These are phyloP conservation scores for Barnettozyma salicaria DNA, from an alignment of 805 yeast genomes.

Conservation along the genomic window DNA sequence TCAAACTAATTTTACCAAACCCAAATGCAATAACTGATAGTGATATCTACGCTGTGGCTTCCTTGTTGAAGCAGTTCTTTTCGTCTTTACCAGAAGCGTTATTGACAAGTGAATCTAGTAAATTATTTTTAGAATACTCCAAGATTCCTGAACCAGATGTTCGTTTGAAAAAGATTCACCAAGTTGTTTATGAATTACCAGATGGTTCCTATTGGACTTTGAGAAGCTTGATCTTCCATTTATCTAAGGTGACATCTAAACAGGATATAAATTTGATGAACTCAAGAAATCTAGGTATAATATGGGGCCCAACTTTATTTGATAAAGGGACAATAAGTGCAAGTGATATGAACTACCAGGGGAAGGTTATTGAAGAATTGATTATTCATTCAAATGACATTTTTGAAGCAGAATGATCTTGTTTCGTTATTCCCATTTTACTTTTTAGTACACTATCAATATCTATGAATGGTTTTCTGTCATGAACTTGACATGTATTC, in stretches of 20 bases:
- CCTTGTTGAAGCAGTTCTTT: constrained; percentile 79
- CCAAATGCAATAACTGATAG: constrained; percentile 60
- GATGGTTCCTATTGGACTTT: constrained; percentile 94
- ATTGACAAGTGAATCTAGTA: constrained; percentile 56
- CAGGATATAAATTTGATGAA: constrained; percentile 74
- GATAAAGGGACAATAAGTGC: constrained; percentile 59
- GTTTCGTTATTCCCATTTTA: not conserved
- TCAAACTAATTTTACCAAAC: constrained; percentile 46
- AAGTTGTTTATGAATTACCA: constrained; percentile 81
- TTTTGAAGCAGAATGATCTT: constrained; percentile 49
- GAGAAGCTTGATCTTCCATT: constrained; percentile 78
- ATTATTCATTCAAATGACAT: constrained; percentile 80
- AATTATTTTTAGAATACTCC: constrained; percentile 62
- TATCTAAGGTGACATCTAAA: constrained; percentile 62
- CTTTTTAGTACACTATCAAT: not conserved
- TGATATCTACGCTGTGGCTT: constrained; percentile 84
- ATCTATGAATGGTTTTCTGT: not conserved
- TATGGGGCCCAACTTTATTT: constrained; percentile 92
- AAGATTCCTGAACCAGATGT: constrained; percentile 56
- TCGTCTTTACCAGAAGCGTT: constrained; percentile 83
- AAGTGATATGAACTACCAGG: constrained; percentile 71
- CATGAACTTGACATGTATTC: not conserved
- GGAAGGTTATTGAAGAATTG: constrained; percentile 76
- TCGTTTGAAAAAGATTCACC: constrained; percentile 73
- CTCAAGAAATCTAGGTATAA: constrained; percentile 71